Base-by-base conservation (phyloP, 441 rosid genomes). In the Aleurites moluccanus region DNA sequence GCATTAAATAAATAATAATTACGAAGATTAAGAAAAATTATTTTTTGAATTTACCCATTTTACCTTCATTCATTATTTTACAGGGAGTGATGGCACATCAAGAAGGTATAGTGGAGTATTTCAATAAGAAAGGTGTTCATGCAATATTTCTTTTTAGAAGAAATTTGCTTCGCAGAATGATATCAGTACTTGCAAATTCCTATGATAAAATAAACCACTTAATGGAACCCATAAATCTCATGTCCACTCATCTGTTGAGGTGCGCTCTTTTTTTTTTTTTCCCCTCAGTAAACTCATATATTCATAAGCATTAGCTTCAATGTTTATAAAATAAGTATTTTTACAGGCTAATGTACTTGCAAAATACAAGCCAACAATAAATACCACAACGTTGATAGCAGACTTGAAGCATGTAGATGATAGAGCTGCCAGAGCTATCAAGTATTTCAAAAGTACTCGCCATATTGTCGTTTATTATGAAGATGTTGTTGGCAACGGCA, bases 151-250 rank as follows among this genome's bases (percentile, higher is more conserved):
- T 87, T 49, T 82, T 89, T 57, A 76, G 92, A 53, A 85, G 89
- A 75, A 89, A 87, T 80, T 70, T 83, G 76, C 83, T 89, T 2
- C 80, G 89, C 21, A 84, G 89, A 71, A 79, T 87, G 89, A 73
- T 86, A 35, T 89, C 89, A 1, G 76, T 86, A 16, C 69, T 77
- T 27, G 92, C 90, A 59, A 89, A 87, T 75, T 82, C 91, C 44
- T 86, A 87, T 4, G 89, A 89, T 71, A 80, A 75, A 38, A 83
- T n/a, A 87, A 85, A 76, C 75, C 73, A 7, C 74, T 89, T 30
- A 87, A 86, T 42, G 89, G 92, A 75, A 87, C 85, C 23, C 92
- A 89, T 85, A 87, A 89, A 72, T 87, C 92, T 72, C 92, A 89
- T 74, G 90, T 89, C 63, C 92, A 87, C 65, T 83, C 88, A 1